Evolutionary conservation across 495 filamentous ascomycete genomes (phyloP).

Genomic region (Parathielavia hyrcaniae): DNA sequence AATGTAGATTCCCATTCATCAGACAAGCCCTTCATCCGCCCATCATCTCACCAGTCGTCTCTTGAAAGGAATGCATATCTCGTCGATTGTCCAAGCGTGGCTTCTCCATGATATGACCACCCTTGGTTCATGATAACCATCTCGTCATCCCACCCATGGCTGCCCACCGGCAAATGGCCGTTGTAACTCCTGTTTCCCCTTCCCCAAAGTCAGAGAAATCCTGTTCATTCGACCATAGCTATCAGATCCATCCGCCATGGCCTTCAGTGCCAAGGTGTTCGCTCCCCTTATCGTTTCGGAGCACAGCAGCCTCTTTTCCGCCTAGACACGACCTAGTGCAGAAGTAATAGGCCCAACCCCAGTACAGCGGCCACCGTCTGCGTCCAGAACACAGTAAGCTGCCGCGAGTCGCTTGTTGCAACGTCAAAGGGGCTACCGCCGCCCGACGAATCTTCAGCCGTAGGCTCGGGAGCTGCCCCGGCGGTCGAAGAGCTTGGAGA

Average conservation of each 20-base stretch:
- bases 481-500: neutral
- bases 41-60: neutral
- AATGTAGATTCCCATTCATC: neutral
- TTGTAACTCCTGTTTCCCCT: too few relatives aligned
- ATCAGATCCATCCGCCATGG: neutral
- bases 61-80: too few relatives aligned
- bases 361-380: neutral
- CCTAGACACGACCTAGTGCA: neutral
- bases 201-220: too few relatives aligned
- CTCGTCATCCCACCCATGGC: neutral
- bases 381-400: neutral
- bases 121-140: neutral
- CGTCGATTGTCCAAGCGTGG: too few relatives aligned
- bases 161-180: too few relatives aligned
- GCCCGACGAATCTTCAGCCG: conserved; percentile 3
- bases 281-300: neutral
- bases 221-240: too few relatives aligned
- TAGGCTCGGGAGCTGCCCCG: neutral
- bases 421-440: conserved; percentile 31
- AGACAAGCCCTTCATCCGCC: neutral
- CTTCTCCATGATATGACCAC: too few relatives aligned
- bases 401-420: neutral
- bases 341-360: conserved; percentile 11
- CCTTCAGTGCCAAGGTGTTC: neutral
- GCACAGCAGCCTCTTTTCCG: neutral